Base-by-base conservation (phyloP, 1,139 yeast species). In the Spathaspora sp. region DNA sequence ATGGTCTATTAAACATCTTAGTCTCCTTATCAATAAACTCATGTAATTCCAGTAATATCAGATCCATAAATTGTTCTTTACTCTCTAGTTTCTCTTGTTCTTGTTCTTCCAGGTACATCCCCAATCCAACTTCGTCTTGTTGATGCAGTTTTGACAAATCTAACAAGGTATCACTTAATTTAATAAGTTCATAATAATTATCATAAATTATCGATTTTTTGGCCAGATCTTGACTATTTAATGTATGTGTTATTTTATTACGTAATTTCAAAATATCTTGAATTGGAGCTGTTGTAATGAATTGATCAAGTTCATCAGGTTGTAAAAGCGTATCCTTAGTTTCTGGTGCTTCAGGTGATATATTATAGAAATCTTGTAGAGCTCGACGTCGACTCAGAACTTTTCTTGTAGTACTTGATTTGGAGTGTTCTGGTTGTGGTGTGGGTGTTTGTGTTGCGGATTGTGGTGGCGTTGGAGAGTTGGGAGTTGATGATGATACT, bases 191-290 rank as follows among this genome's bases (percentile, higher is more conserved):
- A 49, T 71, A 70, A 59, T 74, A 74, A 53, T 74, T 74, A 48
- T 74, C 75, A 53, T 74, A 74, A 11, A 74, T 71, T n/a, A 74
- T 72, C 17, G 77, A 66, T 47, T 74, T 74, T 56, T 71, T 72
- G 37, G 65, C 69, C 69, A 68, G 72, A 47, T 69, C 75, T 43
- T 69, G 74, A 8, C 74, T 61, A 46, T 67, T 70, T 43, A 72
- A 58, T 43, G 63, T 59, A 43, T 56, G 56, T 24, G 66, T 63
- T 13, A 72, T 63, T 13, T 61, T 50, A 49, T 72, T 74, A 26
- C 78, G 59, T 24, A 68, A 57, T 46, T 61, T 61, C 20, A 74
- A 56, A 16, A 74, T 70, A 13, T 73, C 74, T 38, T 63, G 65
- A 1, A 70, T 64, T 2, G 70, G 62, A 1, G 69, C 60, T 0